Evolutionary conservation across 371 early-diverging fungal genomes (phyloP).

Genomic region (Apophysomyces sp.): DNA sequence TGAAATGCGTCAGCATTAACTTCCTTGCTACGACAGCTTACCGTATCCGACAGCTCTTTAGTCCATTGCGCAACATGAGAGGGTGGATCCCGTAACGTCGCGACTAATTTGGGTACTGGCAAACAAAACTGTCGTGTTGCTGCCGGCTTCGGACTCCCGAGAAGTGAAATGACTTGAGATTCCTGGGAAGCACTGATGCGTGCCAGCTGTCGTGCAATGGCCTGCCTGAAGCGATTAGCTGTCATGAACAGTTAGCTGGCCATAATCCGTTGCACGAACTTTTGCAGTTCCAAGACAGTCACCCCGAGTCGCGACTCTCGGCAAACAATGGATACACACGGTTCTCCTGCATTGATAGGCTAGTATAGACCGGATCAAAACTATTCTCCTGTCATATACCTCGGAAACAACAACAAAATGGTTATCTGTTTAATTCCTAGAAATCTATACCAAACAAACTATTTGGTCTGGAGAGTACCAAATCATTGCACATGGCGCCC

Average conservation of each 20-base stretch:
- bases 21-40: not conserved
- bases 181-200: slow-evolving; percentile 13
- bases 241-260: not conserved
- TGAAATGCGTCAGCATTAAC: not conserved
- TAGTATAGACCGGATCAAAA: not conserved
- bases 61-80: slow-evolving; percentile 30
- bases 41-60: slow-evolving; percentile 44
- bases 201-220: slow-evolving; percentile 18
- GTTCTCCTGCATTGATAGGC: not conserved
- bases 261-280: not conserved
- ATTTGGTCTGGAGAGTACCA: not conserved
- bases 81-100: not conserved
- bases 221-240: slow-evolving; percentile 10
- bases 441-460: not conserved
- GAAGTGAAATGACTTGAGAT: slow-evolving; percentile 1
- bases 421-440: not conserved
- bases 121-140: slow-evolving; percentile 12
- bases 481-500: not conserved
- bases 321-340: not conserved
- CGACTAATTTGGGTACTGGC: slow-evolving; percentile 13
- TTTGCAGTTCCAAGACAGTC: not conserved
- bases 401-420: not conserved
- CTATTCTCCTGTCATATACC: not conserved
- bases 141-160: slow-evolving; percentile 15
- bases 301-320: not conserved